Conservation (phyloP, 2,329 filamentous ascomycete species). For the Aureobasidium namibiae region DNA sequence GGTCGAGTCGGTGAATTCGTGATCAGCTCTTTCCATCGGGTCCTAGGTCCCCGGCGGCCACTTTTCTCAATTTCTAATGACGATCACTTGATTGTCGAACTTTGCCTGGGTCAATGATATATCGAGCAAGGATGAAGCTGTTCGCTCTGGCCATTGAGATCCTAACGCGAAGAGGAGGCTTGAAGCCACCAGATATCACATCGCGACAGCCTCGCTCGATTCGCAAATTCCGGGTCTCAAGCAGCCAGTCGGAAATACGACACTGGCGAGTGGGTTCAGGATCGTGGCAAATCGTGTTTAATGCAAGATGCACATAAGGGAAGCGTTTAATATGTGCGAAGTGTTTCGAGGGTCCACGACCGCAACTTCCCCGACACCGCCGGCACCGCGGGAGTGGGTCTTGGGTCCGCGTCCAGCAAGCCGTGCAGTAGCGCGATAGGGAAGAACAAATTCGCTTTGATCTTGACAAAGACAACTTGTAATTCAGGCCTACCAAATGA, state of each 20-base stretch:
- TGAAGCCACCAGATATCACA: not conserved
- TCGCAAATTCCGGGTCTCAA: not conserved
- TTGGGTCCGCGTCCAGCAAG: not conserved
- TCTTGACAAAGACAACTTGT: not conserved
- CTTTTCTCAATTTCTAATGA: not conserved
- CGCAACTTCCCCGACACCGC: not conserved
- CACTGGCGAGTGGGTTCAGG: not conserved
- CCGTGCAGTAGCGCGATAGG: not conserved
- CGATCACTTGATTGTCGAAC: not conserved
- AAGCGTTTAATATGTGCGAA: not conserved
- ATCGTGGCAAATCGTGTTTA: not conserved
- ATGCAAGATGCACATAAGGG: constrained; percentile 4
- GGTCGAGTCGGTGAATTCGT: not conserved
- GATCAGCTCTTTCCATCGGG: not conserved
- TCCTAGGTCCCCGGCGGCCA: not conserved
- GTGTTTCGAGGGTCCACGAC: not conserved
- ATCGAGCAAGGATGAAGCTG: not conserved
- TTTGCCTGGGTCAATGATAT: not conserved
- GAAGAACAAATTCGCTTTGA: not conserved
- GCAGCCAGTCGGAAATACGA: not conserved
- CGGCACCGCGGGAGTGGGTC: not conserved
- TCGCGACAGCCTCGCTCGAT: not conserved
- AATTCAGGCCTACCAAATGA: not conserved
- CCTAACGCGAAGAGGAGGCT: not conserved
- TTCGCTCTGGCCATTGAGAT: not conserved